Base-by-base conservation (phyloP, 2,329 filamentous ascomycete species). In the Boeremia exigua region DNA sequence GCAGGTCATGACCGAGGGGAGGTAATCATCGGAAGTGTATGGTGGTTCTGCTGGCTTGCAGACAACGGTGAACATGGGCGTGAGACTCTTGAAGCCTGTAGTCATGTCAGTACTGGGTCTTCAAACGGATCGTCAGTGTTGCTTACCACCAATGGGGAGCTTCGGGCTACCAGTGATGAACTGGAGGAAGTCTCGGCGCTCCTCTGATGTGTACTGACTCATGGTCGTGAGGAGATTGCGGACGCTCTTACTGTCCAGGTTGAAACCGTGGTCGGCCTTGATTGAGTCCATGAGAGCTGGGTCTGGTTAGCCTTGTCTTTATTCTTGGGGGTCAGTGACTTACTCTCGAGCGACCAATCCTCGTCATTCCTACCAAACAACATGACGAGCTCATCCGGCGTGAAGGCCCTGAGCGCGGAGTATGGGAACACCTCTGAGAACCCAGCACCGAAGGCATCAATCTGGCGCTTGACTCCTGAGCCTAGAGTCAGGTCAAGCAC, bases 1-100 rank as follows among this genome's bases (percentile, higher is more conserved):
- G 75, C 96, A 99, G 10, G 96, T 99, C 96, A 99, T 99, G 75
- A 99, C 96, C 74, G 93, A 98, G 11, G 96, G 95, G n/a, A 99
- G 84, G 70, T 98, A 99, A 79, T 99, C 95, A 71, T 99, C 95
- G 4, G 94, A 94, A 3, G 88, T 89, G 75, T 93, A 95, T 1
- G 95, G 95, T 14, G 92, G 87, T 72, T 99, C 95, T 75, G 91
- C 96, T n/a, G 94, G 94, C 77, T 97, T 97, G 83, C 95, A 98
- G 38, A 99, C 95, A 60, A 99, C 95, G 3, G 95, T 99, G 74
- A 99, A 98, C 88, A 98, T 97, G 17, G 95, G 95, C 2, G 92
- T 98, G 59, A 99, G 86, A 75, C 88, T 91, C 80, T 96, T 96
- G 85, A 99, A 99, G 57, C 95, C 93, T 97, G 48, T 52, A 17